Percentiles rank a stretch among this genome's conserved stretches.
Evolutionary conservation across 768 basidiomycete species (phyloP).

Genomic region (Macrocybe gigantea): DNA sequence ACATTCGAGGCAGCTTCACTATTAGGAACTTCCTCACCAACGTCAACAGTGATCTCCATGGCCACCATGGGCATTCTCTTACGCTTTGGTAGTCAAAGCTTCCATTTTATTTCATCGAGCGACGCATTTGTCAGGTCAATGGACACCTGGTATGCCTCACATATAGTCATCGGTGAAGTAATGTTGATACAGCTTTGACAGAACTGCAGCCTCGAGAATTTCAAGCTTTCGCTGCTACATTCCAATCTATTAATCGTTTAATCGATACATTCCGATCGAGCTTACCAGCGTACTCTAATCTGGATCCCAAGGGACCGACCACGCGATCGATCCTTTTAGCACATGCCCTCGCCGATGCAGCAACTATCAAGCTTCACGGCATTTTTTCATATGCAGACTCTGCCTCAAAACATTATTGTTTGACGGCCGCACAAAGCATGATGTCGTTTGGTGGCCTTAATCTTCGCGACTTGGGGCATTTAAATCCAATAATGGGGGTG

Average conservation of each 20-base stretch:
- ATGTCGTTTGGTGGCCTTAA: conserved; percentile 32
- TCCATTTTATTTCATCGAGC: conserved; percentile 55
- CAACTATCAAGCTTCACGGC: conserved; percentile 47
- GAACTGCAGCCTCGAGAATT: conserved; percentile 37
- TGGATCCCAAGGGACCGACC: conserved; percentile 25
- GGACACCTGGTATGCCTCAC: conserved; percentile 30
- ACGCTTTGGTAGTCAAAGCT: conserved; percentile 47
- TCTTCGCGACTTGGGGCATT: conserved; percentile 30
- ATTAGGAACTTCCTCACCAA: conserved; percentile 43
- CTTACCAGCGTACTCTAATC: conserved; percentile 25
- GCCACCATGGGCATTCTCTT: conserved; percentile 28
- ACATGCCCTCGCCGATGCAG: conserved; percentile 42
- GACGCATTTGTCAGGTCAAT: conserved; percentile 44
- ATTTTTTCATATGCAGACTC: conserved; percentile 37
- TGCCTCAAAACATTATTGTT: conserved; percentile 36
- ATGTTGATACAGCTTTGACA: conserved; percentile 13
- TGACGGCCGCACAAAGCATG: conserved; percentile 38
- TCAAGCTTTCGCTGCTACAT: conserved; percentile 35
- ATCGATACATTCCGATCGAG: conserved; percentile 34
- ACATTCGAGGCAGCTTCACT: conserved; percentile 40
- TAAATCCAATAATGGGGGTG: conserved; percentile 51
- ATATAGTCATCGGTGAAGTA: background rate
- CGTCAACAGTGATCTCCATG: conserved; percentile 14
- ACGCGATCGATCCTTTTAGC: conserved; percentile 35
- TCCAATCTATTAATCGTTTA: conserved; percentile 38